Evolutionary conservation across 1,139 yeast genomes (phyloP), one percentile per base, ranked within the genome.

Genomic region (Yamadazyma atlantica): DNA sequence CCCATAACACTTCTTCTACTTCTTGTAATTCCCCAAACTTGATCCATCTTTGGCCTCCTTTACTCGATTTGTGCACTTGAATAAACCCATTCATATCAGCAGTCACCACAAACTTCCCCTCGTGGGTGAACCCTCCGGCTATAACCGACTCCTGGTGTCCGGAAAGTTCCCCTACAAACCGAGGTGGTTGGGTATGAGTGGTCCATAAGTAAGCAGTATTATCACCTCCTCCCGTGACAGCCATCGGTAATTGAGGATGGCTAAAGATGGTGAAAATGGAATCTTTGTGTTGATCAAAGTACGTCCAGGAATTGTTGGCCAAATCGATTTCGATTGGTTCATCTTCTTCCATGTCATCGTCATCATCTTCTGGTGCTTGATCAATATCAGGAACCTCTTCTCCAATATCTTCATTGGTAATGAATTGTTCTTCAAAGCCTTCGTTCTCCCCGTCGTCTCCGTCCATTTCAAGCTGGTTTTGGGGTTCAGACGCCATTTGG

Each of bases 41-140:
- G 48, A 69, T 75, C 97, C 97, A 90, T 46, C 78, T 75, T 57
- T 88, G 87, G 23, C 95, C 96, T 31, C 83, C 82, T 54, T 82
- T 82, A 30, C 73, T 63, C 2, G 89, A 66, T 54, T 79, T 78
- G 67, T 85, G 87, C 11, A 89, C 81, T 49, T 87, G 74, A 27
- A 92, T 70, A 49, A 80, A 80, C 39, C 98, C 98, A 37, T 80
- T 81, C 99, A 92, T 92, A 60, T 94, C 98, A 33, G 92, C 97
- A 6, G 97, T 85, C 8, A 92, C 75, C 30, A 86, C 70, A 55
- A 69, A 88, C 34, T 78, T 73, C 17, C 98, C 98, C 51, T 88
- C 95, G 28, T 69, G 63, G 1, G 96, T 82, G 61, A 94, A 92
- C 0, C 82, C 87, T 34, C 94, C 92, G 8, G 89, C 73, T 37